Percentiles rank a stretch among this genome's conserved stretches.
Evolutionary conservation across 2,329 filamentous ascomycete genomes (phyloP).

Genomic region (Hypomyces rosellus): DNA sequence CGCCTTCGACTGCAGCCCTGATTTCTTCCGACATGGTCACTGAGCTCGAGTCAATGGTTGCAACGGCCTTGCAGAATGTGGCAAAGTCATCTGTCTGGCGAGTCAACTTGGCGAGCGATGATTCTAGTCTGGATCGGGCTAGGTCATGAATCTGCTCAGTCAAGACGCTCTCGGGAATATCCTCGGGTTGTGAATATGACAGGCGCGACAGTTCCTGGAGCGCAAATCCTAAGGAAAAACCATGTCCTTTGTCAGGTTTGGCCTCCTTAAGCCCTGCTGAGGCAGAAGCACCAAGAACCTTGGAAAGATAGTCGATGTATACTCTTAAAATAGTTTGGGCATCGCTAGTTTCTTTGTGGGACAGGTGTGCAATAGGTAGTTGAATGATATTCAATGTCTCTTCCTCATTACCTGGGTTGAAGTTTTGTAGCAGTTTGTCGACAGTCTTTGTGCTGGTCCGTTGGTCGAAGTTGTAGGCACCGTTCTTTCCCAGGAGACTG

Average conservation of each 20-base stretch:
- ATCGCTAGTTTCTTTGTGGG: slow-evolving; percentile 21
- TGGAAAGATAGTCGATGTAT: slow-evolving; percentile 50
- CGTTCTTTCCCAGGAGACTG: slow-evolving; percentile 62
- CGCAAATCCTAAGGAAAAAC: slow-evolving; percentile 30
- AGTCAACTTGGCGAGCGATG: slow-evolving; percentile 52
- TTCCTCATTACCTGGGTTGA: slow-evolving; percentile 50
- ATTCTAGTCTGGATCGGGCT: slow-evolving; percentile 50
- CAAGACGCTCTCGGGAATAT: slow-evolving; percentile 36
- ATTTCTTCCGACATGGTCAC: slow-evolving; percentile 51
- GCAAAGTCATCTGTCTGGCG: slow-evolving; percentile 46
- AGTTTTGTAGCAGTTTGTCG: slow-evolving; percentile 62
- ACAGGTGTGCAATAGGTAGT: slow-evolving; percentile 32
- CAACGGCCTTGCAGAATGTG: slow-evolving; percentile 48
- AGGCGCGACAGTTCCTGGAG: slow-evolving; percentile 49
- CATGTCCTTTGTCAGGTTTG: slow-evolving; percentile 23
- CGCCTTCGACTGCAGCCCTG: slow-evolving; percentile 45
- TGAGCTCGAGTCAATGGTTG: slow-evolving; percentile 46
- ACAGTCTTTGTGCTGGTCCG: slow-evolving; percentile 80
- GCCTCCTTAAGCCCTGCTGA: slow-evolving; percentile 16
- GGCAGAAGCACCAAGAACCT: slow-evolving; percentile 37
- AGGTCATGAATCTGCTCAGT: slow-evolving; percentile 48
- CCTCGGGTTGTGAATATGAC: slow-evolving; percentile 45
- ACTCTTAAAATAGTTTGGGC: slow-evolving; percentile 35
- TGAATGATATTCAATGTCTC: slow-evolving; percentile 43
- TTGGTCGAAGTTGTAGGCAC: slow-evolving; percentile 76